Evolutionary conservation across 208 protist species (phyloP).

Genomic region (Phytomonas sp.): DNA sequence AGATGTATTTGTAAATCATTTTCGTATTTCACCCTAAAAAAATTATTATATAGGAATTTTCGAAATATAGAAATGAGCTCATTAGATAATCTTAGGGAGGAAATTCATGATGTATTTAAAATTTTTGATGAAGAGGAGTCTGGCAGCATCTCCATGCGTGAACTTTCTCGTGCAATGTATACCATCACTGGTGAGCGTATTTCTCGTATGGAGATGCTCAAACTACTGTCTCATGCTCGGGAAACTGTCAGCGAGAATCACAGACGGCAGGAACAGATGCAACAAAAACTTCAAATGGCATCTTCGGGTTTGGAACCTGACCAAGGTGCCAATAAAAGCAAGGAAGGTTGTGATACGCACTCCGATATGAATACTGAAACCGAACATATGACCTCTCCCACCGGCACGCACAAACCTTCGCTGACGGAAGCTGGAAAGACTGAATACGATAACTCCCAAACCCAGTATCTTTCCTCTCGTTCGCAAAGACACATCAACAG

Average conservation of each 20-base stretch:
- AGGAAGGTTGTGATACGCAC: background rate
- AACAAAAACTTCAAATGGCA: background rate
- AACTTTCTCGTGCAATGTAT: constrained; percentile 56
- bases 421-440: background rate
- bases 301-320: background rate
- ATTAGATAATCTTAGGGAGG: constrained; percentile 40
- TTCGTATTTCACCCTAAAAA: background rate
- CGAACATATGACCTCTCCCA: background rate
- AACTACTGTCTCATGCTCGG: constrained; percentile 35
- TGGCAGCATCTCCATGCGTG: constrained; percentile 53
- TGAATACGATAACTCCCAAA: background rate
- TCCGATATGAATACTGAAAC: background rate
- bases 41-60: background rate
- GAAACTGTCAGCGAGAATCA: constrained; percentile 18
- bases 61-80: constrained; percentile 8
- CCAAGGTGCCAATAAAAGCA: background rate
- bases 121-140: constrained; percentile 79
- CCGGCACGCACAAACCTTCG: background rate
- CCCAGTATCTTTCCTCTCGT: constrained; percentile 7
- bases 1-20: background rate
- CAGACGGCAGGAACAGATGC: background rate
- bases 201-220: constrained; percentile 36
- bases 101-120: constrained; percentile 75
- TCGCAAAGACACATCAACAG: constrained; percentile 22
- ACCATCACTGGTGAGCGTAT: constrained; percentile 69